Evolutionary conservation across 345 rosid genomes (phyloP).

Genomic region (Geranium rotundifolium): DNA sequence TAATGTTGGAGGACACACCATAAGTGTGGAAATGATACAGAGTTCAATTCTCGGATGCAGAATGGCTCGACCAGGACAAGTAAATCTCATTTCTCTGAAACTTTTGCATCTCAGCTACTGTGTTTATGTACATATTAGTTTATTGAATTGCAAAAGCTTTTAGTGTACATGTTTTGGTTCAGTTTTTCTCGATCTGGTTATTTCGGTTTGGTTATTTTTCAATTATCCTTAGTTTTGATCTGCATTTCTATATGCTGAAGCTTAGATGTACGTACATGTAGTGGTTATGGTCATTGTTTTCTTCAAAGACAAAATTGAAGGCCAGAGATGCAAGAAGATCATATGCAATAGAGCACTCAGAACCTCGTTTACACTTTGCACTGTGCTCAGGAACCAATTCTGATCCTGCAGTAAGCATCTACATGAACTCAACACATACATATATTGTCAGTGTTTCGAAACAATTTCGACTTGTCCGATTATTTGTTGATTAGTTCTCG

Average conservation of each 20-base stretch:
- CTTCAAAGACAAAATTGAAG: conserved; percentile 45
- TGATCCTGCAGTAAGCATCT: conserved; percentile 58
- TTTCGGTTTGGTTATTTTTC: too few species aligned
- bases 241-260: too few species aligned
- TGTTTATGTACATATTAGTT: too few species aligned
- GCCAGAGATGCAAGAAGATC: conserved; percentile 41
- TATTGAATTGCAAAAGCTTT: too few species aligned
- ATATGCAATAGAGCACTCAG: conserved; percentile 42
- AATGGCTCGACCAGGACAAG: conserved; percentile 82
- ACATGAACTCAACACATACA: background rate
- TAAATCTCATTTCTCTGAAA: conserved; percentile 3
- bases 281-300: conserved; percentile 61
- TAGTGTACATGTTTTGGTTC: background rate
- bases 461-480: too few species aligned
- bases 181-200: background rate
- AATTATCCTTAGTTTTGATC: too few species aligned
- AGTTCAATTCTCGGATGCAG: conserved; percentile 58
- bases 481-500: too few species aligned
- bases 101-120: background rate
- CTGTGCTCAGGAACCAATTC: conserved; percentile 61
- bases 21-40: conserved; percentile 58
- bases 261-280: conserved; percentile 7
- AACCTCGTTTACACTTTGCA: conserved; percentile 75
- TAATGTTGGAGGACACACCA: conserved; percentile 59
- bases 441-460: too few species aligned